phyloP scores from a whole-genome alignment of 2,329 filamentous ascomycete species.

The Eutypa lata region DNA sequence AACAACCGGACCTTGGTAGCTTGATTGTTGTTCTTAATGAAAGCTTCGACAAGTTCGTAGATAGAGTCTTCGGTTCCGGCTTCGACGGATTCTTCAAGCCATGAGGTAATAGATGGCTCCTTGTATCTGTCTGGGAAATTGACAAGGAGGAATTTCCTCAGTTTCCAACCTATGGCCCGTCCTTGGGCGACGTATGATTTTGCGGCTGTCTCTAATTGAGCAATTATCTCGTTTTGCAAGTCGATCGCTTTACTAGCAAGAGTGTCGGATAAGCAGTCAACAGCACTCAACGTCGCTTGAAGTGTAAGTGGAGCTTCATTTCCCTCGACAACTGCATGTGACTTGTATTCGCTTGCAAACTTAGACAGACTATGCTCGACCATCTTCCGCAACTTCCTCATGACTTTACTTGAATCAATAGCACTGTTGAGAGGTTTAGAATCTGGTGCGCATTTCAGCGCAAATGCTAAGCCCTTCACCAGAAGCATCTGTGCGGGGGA shows the following conservation, averaged over 20 bases:
- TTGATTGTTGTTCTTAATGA: conserved; percentile 16
- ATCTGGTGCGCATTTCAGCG: conserved; percentile 12
- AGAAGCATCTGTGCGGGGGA: conserved; percentile 19
- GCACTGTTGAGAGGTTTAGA: conserved; percentile 9
- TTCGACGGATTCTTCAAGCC: conserved; percentile 16
- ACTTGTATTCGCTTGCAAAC: conserved; percentile 16
- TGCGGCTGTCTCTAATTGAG: conserved; percentile 18
- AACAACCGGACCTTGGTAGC: conserved; percentile 17
- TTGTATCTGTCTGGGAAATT: conserved; percentile 19
- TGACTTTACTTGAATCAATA: conserved; percentile 11
- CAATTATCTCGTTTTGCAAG: conserved; percentile 16
- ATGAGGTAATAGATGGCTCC: conserved; percentile 9
- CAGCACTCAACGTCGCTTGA: conserved; percentile 19
- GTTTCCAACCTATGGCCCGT: conserved; percentile 23
- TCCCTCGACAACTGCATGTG: conserved; percentile 4
- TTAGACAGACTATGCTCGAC: conserved; percentile 17
- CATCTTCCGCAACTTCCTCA: conserved; percentile 18
- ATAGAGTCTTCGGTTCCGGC: conserved; percentile 19
- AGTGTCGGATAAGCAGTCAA: conserved; percentile 14
- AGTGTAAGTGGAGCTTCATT: conserved; percentile 15
- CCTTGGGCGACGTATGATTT: conserved; percentile 13
- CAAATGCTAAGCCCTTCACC: conserved; percentile 20
- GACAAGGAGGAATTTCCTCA: conserved; percentile 24
- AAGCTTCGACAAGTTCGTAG: conserved; percentile 23
- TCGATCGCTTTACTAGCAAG: conserved; percentile 12